Percentiles rank a stretch among this genome's conserved stretches.
phyloP scores from a whole-genome alignment of 2,329 filamentous ascomycete genomes.

The Pestalotiopsis sp. region DNA sequence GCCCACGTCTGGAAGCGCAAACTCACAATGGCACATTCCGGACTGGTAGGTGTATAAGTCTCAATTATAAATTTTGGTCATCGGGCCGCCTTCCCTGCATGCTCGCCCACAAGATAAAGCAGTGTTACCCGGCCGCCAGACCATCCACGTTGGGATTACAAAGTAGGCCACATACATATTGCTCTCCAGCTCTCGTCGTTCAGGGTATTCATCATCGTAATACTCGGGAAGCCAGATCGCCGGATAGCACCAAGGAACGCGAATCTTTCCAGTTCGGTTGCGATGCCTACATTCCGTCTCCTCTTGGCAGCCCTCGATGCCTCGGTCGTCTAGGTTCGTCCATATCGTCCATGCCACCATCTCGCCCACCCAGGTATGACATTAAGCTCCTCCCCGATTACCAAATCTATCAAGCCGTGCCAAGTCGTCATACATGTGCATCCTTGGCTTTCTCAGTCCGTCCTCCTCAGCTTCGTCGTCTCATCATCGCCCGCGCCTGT shows the following conservation, averaged over 20 bases:
- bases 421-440: neutral
- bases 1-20: too few species aligned
- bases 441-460: neutral
- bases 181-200: neutral
- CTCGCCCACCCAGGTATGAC: neutral
- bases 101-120: too few species aligned
- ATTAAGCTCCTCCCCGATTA: neutral
- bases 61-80: too few species aligned
- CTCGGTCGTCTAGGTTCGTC: constrained; percentile 6
- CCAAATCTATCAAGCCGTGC: neutral
- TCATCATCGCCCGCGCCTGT: neutral
- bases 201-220: constrained; percentile 1
- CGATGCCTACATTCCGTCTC: neutral
- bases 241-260: constrained; percentile 1
- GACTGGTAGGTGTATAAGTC: too few species aligned
- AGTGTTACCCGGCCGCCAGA: too few species aligned
- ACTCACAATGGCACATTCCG: too few species aligned
- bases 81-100: too few species aligned
- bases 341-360: constrained; percentile 1
- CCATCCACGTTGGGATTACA: neutral
- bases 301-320: neutral
- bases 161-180: neutral
- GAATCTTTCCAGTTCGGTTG: neutral
- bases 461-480: neutral
- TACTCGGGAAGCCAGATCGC: constrained; percentile 1